Conservation (phyloP, 805 yeast species). For the Suhomyces kilbournensis region DNA sequence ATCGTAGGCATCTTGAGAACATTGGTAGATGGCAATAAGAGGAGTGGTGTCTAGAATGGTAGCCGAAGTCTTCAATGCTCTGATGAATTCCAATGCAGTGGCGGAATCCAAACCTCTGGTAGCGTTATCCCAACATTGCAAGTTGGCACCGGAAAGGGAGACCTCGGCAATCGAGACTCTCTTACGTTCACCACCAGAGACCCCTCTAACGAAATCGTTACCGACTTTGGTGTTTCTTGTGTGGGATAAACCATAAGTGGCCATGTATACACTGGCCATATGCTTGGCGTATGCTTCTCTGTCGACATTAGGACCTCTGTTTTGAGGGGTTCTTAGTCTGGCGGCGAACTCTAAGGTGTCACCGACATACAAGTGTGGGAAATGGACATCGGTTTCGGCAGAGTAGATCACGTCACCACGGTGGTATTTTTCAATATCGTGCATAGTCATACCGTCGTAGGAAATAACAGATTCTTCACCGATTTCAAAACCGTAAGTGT, state of each 20-base stretch:
- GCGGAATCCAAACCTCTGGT: conserved; percentile 86
- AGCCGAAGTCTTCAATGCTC: conserved; percentile 64
- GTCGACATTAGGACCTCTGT: conserved; percentile 31
- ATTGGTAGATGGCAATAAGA: conserved; percentile 56
- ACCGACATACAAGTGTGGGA: conserved; percentile 53
- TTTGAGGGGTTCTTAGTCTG: conserved; percentile 44
- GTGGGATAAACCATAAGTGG: conserved; percentile 52
- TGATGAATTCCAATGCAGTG: conserved; percentile 72
- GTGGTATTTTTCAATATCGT: conserved; percentile 27
- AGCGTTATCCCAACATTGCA: conserved; percentile 77
- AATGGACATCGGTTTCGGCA: conserved; percentile 57
- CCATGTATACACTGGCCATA: conserved; percentile 18
- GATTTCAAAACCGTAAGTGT: conserved; percentile 37
- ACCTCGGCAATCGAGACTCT: conserved; percentile 84
- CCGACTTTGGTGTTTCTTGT: conserved; percentile 61
- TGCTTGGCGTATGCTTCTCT: conserved; percentile 22
- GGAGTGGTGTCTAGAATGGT: conserved; percentile 49
- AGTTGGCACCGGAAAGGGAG: conserved; percentile 57
- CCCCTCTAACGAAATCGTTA: conserved; percentile 63
- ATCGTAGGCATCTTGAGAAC: conserved; percentile 57
- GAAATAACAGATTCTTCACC: conserved; percentile 29
- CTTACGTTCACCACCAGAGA: conserved; percentile 84
- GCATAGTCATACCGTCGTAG: conserved; percentile 32
- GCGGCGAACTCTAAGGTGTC: conserved; percentile 57
- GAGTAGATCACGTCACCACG: conserved; percentile 42